Evolutionary conservation across 352 stramenopile species (phyloP).

Genomic region (Globisporangium cylindrosporum): DNA sequence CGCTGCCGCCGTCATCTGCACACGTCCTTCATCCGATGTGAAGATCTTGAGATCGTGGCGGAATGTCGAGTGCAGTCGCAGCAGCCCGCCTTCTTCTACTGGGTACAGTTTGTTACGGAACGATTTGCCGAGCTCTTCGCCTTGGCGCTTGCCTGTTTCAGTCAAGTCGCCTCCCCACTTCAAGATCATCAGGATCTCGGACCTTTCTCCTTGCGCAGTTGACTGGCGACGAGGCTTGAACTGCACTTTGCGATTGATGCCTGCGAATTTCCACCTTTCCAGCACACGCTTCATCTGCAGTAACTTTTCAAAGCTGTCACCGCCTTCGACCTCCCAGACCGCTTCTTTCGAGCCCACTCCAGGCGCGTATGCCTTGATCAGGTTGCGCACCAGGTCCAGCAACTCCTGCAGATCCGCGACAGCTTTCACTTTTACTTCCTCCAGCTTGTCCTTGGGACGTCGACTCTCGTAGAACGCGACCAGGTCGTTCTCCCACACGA

Average conservation of each 20-base stretch:
- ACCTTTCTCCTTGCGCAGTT: slow-evolving; percentile 49
- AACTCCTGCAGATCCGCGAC: slow-evolving; percentile 80
- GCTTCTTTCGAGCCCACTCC: slow-evolving; percentile 76
- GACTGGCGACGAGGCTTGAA: slow-evolving; percentile 77
- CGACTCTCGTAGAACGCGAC: slow-evolving; percentile 81
- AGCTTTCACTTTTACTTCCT: slow-evolving; percentile 85
- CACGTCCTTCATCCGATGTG: slow-evolving; percentile 97
- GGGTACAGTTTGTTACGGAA: slow-evolving; percentile 91
- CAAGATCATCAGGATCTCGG: slow-evolving; percentile 97
- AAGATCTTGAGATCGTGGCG: slow-evolving; percentile 99
- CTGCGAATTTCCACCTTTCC: slow-evolving; percentile 95
- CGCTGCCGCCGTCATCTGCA: slow-evolving; percentile 99
- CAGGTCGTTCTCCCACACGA: slow-evolving; percentile 84
- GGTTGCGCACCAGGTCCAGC: slow-evolving; percentile 68
- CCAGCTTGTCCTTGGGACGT: slow-evolving; percentile 66
- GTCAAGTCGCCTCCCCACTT: slow-evolving; percentile 99
- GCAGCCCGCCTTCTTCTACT: slow-evolving; percentile 91
- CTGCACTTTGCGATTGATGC: slow-evolving; percentile 97
- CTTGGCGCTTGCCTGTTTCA: slow-evolving; percentile 96
- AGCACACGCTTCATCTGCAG: slow-evolving; percentile 96
- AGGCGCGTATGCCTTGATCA: slow-evolving; percentile 83
- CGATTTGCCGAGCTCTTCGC: slow-evolving; percentile 91
- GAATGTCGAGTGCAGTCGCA: slow-evolving; percentile 99
- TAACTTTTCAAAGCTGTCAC: slow-evolving; percentile 91
- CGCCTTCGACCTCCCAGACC: slow-evolving; percentile 82